Percentiles rank a stretch among this genome's conserved stretches.
Evolutionary conservation across 208 protist species (phyloP).

Genomic region (Lotmaria passim): DNA sequence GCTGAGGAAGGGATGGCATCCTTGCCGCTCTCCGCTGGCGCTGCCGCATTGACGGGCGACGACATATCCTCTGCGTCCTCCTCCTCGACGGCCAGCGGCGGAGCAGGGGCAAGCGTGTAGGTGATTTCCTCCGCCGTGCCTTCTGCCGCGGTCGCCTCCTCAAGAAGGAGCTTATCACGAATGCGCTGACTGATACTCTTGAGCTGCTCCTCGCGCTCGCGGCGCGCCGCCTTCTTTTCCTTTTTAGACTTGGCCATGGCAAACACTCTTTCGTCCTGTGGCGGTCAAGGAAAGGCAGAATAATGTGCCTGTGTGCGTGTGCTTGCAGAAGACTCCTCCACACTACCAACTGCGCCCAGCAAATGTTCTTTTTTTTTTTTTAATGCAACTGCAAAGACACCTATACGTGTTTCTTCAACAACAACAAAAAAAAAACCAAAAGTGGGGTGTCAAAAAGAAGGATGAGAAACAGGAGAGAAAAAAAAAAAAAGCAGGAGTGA

Average conservation of each 20-base stretch:
- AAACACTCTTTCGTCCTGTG: neutral
- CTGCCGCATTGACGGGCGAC: neutral
- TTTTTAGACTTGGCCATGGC: constrained; percentile 39
- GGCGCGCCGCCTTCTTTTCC: constrained; percentile 44
- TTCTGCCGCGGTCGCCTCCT: constrained; percentile 18
- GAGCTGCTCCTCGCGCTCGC: constrained; percentile 55
- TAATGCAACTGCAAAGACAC: too few species aligned
- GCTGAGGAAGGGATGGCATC: neutral
- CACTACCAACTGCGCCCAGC: too few species aligned
- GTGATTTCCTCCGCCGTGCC: constrained; percentile 40
- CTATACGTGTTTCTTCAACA: too few species aligned
- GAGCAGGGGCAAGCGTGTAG: constrained; percentile 52
- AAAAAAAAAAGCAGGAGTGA: neutral
- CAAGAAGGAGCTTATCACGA: constrained; percentile 42
- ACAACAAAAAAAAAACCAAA: neutral
- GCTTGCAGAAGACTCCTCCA: too few species aligned
- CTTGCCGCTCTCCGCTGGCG: constrained; percentile 5
- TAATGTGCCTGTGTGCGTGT: too few species aligned
- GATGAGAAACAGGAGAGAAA: neutral
- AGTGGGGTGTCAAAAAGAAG: too few species aligned
- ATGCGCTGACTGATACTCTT: constrained; percentile 44
- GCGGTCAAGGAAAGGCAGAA: too few species aligned
- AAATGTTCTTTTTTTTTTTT: too few species aligned
- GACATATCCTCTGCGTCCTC: constrained; percentile 6
- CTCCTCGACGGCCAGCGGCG: constrained; percentile 13